Base-by-base conservation (phyloP, 257 asterid genomes). In the Avicennia marina region DNA sequence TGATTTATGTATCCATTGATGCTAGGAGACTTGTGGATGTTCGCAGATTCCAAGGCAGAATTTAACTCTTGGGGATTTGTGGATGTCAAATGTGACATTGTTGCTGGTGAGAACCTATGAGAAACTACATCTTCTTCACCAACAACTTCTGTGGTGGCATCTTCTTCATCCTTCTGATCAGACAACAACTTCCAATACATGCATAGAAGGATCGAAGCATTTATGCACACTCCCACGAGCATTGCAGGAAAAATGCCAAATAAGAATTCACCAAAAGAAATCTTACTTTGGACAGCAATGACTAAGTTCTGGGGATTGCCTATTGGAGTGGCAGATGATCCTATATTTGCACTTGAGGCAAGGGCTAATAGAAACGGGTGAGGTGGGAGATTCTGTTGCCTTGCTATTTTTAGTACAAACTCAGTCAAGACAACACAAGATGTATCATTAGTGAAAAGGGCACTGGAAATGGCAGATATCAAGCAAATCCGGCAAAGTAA, bases 291-390 rank as follows among this genome's bases (percentile, higher is more conserved):
- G 15, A 91, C 80, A 0, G 97, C 98, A 15, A 91, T 91, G 12
- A 91, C 98, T 38, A 88, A 60, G 60, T 91, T 88, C 59, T 91
- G 98, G 42, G 98, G 98, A 59, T 91, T 91, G 15, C 98, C 98
- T 24, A 91, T 88, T 0, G 96, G 96, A 27, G 96, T 88, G 1
- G 95, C 95, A 0, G 98, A 50, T 2, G 97, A 91, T 1, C 97
- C 97, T 22, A 91, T 88, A 51, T 91, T 91, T 0, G 98, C 90
- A 64, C 97, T 91, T 0, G 97, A 85, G 50, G 95, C 97, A 11
- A 91, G 84, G 21, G 98, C 98, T 29, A 91, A 53, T 1, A 91
- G 67, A 63, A 88, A 88, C 0, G 98, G 98, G 44, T 73, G 96
- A 26, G 98, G 97, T 0, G 98, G 95, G 51, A 91, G 94, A 33